Base-by-base conservation (phyloP, 2,329 filamentous ascomycete species). In the Xylariaceae sp. region DNA sequence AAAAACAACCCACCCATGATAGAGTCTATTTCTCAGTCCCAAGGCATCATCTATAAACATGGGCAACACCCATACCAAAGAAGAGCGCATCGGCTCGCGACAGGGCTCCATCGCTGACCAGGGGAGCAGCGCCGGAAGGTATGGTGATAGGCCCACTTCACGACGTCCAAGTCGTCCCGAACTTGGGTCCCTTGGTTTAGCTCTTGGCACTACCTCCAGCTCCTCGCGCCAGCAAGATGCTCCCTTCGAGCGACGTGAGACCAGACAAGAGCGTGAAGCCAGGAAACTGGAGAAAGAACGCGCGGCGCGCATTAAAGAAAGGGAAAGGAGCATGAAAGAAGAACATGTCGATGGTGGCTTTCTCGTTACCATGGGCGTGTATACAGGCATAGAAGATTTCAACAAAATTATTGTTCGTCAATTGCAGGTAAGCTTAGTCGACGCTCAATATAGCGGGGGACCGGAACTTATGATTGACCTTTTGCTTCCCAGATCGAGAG, bases 281-380 rank as follows among this genome's bases (percentile, higher is more conserved):
- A 79, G 92, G 52, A 86, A 85, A 52, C 70, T 89, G 44, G 92
- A 96, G 65, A 86, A 83, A 60, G 92, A 97, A 65, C 82, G 88
- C 37, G 72, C 78, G 14, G 76, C 80, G 29, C 77, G 93, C 47
- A 69, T 85, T 35, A 89, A 89, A 64, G 93, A 98, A 65, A 81
- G 93, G 38, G 91, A 95, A 66, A 79, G 86, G 54, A 98, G 93
- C 62, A 82, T 97, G 71, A 83, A 76, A 53, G 91, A 96, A 58
- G 93, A 98, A 64, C 82, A 91, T 64, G 86, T 97, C 3, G 93
- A 98, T 66, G 93, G 93, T 17, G 93, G 93, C 19, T 98, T 85
- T 69, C 71, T 98, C 38, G 93, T 98, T 23, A 98, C 93, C 0
- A 80, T 95, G 62, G 93, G 93, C 27, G 88, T 91, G 40, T 98